A percentile compares a stretch with the other conserved stretches of the same genome.
These are phyloP conservation scores for Cryptococcus sp. DNA, from an alignment of 1,284 basidiomycete genomes.

Conservation along the genomic window DNA sequence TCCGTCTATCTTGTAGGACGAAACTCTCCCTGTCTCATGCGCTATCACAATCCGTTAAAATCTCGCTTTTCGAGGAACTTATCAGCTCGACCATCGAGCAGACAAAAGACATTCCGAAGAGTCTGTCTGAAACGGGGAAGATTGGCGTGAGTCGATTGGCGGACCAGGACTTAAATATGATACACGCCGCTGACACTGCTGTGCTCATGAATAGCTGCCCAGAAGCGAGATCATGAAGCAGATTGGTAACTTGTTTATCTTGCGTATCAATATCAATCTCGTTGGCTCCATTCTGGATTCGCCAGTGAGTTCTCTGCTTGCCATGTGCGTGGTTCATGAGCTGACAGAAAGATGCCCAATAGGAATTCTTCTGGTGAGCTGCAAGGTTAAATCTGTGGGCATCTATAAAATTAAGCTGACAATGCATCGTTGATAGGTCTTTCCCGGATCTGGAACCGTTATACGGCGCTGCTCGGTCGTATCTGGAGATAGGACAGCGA, in stretches of 20 bases:
- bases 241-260: slow-evolving; percentile 90
- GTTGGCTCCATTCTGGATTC: slow-evolving; percentile 94
- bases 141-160: slow-evolving; percentile 67
- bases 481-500: slow-evolving; percentile 91
- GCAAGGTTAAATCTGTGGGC: neutral
- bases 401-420: neutral
- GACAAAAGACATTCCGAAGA: slow-evolving; percentile 93
- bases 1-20: slow-evolving; percentile 62
- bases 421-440: slow-evolving; percentile 26
- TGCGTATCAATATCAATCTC: slow-evolving; percentile 92
- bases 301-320: slow-evolving; percentile 63
- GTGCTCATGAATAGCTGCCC: slow-evolving; percentile 48
- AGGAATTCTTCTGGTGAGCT: slow-evolving; percentile 84
- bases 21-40: slow-evolving; percentile 94
- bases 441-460: slow-evolving; percentile 93
- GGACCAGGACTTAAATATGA: neutral
- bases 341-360: slow-evolving; percentile 1
- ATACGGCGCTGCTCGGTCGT: slow-evolving; percentile 88
- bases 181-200: neutral
- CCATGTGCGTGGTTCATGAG: neutral
- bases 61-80: slow-evolving; percentile 90
- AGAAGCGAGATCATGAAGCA: slow-evolving; percentile 90
- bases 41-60: slow-evolving; percentile 93
- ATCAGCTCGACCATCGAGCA: slow-evolving; percentile 93
- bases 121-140: slow-evolving; percentile 90